Conservation (phyloP, 129 eudicot species). For the Arctium minus region DNA sequence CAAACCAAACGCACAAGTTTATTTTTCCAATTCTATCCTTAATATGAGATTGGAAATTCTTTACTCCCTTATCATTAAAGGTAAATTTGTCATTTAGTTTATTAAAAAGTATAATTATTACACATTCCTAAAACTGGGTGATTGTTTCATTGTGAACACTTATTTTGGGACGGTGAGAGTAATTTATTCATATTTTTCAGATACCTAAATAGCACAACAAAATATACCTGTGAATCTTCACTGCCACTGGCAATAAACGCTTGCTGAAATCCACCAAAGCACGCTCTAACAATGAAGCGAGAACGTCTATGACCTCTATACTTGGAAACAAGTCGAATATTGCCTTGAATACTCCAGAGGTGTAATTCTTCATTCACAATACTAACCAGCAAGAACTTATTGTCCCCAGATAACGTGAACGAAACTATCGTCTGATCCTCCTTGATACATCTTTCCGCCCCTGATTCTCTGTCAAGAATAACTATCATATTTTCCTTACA, state of each 20-base stretch:
- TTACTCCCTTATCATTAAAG: too few relatives aligned
- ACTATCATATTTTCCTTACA: slow-evolving; percentile 48
- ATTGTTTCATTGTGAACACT: not conserved
- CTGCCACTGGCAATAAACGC: slow-evolving; percentile 86
- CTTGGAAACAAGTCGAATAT: slow-evolving; percentile 44
- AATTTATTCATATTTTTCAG: not conserved
- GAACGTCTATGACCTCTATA: slow-evolving; percentile 77
- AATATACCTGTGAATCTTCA: slow-evolving; percentile 79
- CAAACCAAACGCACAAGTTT: too few relatives aligned
- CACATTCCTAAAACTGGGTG: not conserved
- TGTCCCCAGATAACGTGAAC: slow-evolving; percentile 59
- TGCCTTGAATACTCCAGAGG: slow-evolving; percentile 69
- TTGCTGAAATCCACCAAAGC: slow-evolving; percentile 85
- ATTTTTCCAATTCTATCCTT: too few relatives aligned
- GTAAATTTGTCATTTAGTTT: too few relatives aligned
- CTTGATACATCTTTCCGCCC: slow-evolving; percentile 51
- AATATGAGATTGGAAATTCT: too few relatives aligned
- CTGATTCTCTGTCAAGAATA: slow-evolving; percentile 60
- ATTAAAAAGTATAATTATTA: too few relatives aligned
- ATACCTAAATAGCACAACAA: not conserved
- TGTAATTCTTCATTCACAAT: slow-evolving; percentile 69
- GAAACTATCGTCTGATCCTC: slow-evolving; percentile 68
- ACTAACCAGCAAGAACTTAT: slow-evolving; percentile 57
- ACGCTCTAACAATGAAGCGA: slow-evolving; percentile 63
- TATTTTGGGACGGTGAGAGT: too few relatives aligned